phyloP scores from a whole-genome alignment of 2,329 filamentous ascomycete species.

The Cladosporium sp. region DNA sequence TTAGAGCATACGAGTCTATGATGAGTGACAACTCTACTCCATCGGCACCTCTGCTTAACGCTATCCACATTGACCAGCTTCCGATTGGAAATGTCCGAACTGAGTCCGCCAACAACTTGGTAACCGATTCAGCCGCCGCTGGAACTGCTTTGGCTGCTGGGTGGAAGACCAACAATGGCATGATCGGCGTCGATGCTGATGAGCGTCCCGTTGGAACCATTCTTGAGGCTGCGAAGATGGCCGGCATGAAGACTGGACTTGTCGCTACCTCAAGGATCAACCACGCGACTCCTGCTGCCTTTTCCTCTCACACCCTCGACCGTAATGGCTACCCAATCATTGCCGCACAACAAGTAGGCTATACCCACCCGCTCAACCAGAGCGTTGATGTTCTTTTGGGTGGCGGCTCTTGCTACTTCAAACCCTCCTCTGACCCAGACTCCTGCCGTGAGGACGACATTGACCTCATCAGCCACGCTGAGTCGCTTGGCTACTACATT shows the following conservation, averaged over 20 bases:
- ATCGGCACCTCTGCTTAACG: conserved; percentile 3
- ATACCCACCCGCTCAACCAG: conserved; percentile 36
- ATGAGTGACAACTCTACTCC: conserved; percentile 9
- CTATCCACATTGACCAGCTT: conserved; percentile 18
- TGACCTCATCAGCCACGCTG: conserved; percentile 35
- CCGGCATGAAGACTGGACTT: conserved; percentile 40
- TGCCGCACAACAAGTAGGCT: conserved; percentile 39
- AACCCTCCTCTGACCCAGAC: conserved; percentile 33
- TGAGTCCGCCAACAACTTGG: conserved; percentile 30
- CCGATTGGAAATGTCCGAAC: conserved; percentile 28
- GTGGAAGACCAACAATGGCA: conserved; percentile 38
- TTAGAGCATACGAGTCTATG: conserved; percentile 12
- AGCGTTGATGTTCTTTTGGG: conserved; percentile 39
- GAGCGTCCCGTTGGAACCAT: conserved; percentile 36
- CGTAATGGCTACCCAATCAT: conserved; percentile 36
- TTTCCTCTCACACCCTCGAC: conserved; percentile 33
- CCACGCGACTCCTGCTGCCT: conserved; percentile 32
- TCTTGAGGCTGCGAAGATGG: conserved; percentile 38
- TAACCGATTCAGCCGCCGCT: conserved; percentile 40
- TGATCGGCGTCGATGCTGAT: conserved; percentile 33
- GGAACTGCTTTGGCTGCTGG: conserved; percentile 40
- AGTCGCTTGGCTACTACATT: conserved; percentile 33
- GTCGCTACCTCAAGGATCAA: conserved; percentile 42
- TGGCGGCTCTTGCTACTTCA: conserved; percentile 41
- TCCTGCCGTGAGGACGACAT: conserved; percentile 38